Conservation (phyloP, 352 stramenopile species). For the Globisporangium apiculatum region DNA sequence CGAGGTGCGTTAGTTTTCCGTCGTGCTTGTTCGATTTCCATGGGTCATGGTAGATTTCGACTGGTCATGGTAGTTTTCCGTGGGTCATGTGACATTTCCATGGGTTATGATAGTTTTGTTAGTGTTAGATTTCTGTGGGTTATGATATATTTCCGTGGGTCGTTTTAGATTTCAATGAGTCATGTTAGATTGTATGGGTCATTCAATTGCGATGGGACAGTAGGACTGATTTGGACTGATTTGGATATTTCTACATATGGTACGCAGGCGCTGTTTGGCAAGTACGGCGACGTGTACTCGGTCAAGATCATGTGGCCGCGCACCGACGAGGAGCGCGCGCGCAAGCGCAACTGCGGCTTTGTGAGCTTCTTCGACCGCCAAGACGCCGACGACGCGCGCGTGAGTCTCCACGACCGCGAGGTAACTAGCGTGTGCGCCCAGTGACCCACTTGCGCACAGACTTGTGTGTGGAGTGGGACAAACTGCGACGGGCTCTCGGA, state of each 20-base stretch:
- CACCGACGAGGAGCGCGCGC: conserved; percentile 87
- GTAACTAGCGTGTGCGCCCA: conserved; percentile 17
- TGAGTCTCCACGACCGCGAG: conserved; percentile 64
- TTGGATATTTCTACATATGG: too few species aligned
- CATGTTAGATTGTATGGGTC: too few species aligned
- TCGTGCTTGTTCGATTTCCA: too few species aligned
- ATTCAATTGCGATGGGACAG: too few species aligned
- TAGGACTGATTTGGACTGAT: too few species aligned
- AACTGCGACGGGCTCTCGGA: neutral
- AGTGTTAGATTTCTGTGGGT: neutral
- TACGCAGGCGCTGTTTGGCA: conserved; percentile 67
- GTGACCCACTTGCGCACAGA: neutral
- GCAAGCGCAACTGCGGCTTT: conserved; percentile 92
- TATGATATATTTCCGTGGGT: too few species aligned
- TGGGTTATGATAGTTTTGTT: neutral
- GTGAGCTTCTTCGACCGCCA: conserved; percentile 89
- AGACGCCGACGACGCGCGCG: conserved; percentile 79
- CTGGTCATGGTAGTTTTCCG: too few species aligned
- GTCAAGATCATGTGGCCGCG: conserved; percentile 99
- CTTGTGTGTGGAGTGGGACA: neutral
- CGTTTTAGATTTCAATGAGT: too few species aligned
- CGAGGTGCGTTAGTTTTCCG: conserved; percentile 20
- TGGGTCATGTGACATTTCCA: too few species aligned
- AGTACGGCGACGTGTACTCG: conserved; percentile 90
- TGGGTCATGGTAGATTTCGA: too few species aligned